phyloP scores from a whole-genome alignment of 768 basidiomycete genomes.

The Dentipellis sp. region DNA sequence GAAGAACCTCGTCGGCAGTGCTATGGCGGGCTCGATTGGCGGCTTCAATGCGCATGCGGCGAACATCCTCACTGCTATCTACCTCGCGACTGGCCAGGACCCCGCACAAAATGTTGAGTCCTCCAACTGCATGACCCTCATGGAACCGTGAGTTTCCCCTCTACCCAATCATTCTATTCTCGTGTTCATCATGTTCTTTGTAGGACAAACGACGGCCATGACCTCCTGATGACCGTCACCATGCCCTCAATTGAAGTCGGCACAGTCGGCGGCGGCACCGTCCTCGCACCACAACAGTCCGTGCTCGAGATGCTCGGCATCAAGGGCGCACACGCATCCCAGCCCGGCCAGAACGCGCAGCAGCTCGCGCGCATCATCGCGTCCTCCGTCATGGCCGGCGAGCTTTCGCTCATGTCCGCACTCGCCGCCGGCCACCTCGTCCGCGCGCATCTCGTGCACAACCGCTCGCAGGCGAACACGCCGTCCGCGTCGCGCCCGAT shows the following conservation, averaged over 20 bases:
- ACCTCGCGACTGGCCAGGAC: conserved; percentile 95
- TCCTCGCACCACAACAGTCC: conserved; percentile 81
- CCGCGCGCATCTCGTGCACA: conserved; percentile 87
- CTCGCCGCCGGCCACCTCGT: conserved; percentile 94
- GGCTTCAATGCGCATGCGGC: conserved; percentile 99
- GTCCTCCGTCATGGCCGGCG: conserved; percentile 95
- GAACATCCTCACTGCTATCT: conserved; percentile 93
- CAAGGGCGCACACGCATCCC: conserved; percentile 77
- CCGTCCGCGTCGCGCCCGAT: conserved; percentile 52
- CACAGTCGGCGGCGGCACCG: conserved; percentile 93
- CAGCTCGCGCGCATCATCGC: conserved; percentile 84
- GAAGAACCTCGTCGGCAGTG: conserved; percentile 96
- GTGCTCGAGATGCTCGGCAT: conserved; percentile 93
- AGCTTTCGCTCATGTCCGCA: conserved; percentile 84
- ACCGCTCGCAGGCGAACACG: conserved; percentile 76
- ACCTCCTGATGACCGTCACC: conserved; percentile 85
- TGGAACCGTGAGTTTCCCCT: conserved; percentile 80
- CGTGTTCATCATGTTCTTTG: conserved; percentile 1
- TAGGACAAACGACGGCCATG: conserved; percentile 82
- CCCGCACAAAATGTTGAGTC: conserved; percentile 99
- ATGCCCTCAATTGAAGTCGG: conserved; percentile 99
- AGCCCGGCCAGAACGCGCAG: conserved; percentile 86
- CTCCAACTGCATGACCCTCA: conserved; percentile 96
- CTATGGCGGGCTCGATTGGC: conserved; percentile 97
- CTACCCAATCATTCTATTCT: conserved; percentile 3